Conservation (phyloP, 768 basidiomycete genomes). For the Gyrodon lividus region DNA sequence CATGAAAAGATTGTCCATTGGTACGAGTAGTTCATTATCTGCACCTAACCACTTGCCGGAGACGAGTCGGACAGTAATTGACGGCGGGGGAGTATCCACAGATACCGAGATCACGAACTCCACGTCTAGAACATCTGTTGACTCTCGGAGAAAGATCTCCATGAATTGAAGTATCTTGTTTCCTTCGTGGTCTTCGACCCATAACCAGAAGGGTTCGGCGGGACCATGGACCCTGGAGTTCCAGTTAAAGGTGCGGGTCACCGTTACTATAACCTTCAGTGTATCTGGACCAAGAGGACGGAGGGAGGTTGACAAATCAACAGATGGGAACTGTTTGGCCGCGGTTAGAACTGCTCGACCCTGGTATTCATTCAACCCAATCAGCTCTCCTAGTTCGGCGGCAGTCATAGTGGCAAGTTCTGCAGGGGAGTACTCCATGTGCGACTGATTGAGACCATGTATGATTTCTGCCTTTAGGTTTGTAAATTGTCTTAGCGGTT, state of each 20-base stretch:
- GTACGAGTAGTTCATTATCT: constrained; percentile 66
- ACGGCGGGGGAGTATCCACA: constrained; percentile 54
- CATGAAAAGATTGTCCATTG: constrained; percentile 73
- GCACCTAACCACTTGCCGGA: constrained; percentile 95
- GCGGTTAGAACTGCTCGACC: constrained; percentile 76
- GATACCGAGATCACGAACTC: constrained; percentile 83
- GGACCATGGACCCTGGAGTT: constrained; percentile 68
- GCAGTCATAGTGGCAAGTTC: constrained; percentile 71
- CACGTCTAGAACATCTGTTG: constrained; percentile 55
- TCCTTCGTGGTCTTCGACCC: constrained; percentile 89
- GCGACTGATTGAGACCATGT: constrained; percentile 75
- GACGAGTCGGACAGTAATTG: constrained; percentile 71
- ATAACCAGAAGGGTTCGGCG: constrained; percentile 90
- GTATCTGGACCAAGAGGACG: constrained; percentile 84
- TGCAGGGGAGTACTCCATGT: constrained; percentile 72
- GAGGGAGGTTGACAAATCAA: constrained; percentile 62
- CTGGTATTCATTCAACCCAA: constrained; percentile 84
- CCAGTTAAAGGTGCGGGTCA: constrained; percentile 79
- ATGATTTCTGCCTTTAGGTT: constrained; percentile 75
- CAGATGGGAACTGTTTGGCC: constrained; percentile 81
- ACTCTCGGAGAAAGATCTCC: constrained; percentile 68
- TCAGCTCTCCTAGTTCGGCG: constrained; percentile 68
- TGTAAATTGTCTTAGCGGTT: constrained; percentile 84
- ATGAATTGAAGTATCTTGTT: constrained; percentile 78
- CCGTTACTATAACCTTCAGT: constrained; percentile 67